Conservation (phyloP, 495 filamentous ascomycete genomes). For the Hapsidospora chrysogenum region DNA sequence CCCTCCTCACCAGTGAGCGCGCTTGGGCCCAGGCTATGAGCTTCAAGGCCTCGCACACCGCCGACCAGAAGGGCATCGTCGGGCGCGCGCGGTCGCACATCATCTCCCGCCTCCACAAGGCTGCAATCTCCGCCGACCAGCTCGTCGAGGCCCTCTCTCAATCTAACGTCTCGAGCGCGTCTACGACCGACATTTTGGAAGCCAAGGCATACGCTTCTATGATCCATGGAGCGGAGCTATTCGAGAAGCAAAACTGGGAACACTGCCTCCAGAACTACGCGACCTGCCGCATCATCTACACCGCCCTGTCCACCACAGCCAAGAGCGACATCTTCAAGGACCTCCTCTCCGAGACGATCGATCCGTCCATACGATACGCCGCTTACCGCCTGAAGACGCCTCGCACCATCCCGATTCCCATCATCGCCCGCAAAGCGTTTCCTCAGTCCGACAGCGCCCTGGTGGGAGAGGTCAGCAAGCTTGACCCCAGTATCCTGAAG, state of each 20-base stretch:
- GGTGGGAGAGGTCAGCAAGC: constrained; percentile 45
- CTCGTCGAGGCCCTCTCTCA: constrained; percentile 50
- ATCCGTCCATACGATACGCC: constrained; percentile 86
- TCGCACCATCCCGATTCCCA: constrained; percentile 60
- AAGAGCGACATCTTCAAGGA: constrained; percentile 70
- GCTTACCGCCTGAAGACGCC: constrained; percentile 82
- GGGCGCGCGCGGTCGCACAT: constrained; percentile 72
- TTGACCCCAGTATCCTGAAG: constrained; percentile 54
- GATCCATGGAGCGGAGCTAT: constrained; percentile 53
- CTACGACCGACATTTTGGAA: constrained; percentile 60
- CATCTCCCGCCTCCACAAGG: constrained; percentile 71
- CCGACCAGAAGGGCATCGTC: constrained; percentile 62
- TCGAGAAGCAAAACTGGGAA: constrained; percentile 83
- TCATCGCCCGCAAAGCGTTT: constrained; percentile 63
- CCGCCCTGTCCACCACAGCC: constrained; percentile 37
- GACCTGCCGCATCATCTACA: constrained; percentile 68
- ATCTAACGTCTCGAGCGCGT: constrained; percentile 40
- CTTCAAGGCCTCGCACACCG: constrained; percentile 70
- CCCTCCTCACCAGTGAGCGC: constrained; percentile 74
- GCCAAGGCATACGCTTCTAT: constrained; percentile 67
- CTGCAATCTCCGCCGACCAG: constrained; percentile 47
- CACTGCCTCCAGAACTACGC: constrained; percentile 59
- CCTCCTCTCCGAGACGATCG: constrained; percentile 65
- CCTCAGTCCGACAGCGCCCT: constrained; percentile 43
- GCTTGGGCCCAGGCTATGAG: constrained; percentile 95